Conservation (phyloP, 805 yeast genomes). For the Suhomyces sp. region DNA sequence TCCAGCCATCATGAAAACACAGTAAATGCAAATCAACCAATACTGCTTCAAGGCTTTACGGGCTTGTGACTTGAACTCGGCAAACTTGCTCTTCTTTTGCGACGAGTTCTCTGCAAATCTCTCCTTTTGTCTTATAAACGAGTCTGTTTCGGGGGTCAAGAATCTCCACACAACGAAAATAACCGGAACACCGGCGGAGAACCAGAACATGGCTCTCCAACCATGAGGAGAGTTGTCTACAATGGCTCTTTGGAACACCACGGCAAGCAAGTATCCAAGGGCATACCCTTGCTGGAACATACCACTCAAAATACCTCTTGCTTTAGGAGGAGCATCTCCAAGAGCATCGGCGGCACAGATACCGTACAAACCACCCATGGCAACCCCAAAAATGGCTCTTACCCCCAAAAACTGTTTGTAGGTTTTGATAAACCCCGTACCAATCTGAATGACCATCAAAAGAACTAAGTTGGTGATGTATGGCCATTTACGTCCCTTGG, state of each 20-base stretch:
- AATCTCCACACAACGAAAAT: slow-evolving; percentile 57
- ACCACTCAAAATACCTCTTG: slow-evolving; percentile 61
- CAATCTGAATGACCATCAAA: slow-evolving; percentile 55
- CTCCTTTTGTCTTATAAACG: slow-evolving; percentile 41
- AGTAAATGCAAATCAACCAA: slow-evolving; percentile 60
- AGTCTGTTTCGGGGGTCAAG: slow-evolving; percentile 59
- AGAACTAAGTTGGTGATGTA: slow-evolving; percentile 43
- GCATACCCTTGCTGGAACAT: slow-evolving; percentile 81
- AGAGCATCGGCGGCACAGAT: slow-evolving; percentile 64
- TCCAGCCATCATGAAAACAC: slow-evolving; percentile 47
- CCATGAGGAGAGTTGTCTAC: slow-evolving; percentile 47
- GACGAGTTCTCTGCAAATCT: slow-evolving; percentile 11
- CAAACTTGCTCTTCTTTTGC: slow-evolving; percentile 6
- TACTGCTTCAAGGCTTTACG: slow-evolving; percentile 39
- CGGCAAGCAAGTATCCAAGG: slow-evolving; percentile 64
- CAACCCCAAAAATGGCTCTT: slow-evolving; percentile 60
- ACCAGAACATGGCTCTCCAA: slow-evolving; percentile 70
- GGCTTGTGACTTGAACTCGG: slow-evolving; percentile 11
- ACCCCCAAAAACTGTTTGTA: slow-evolving; percentile 59
- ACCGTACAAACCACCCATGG: slow-evolving; percentile 73
- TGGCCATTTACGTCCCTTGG: slow-evolving; percentile 62
- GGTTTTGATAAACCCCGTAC: slow-evolving; percentile 58
- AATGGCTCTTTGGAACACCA: slow-evolving; percentile 62
- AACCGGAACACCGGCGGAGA: slow-evolving; percentile 66
- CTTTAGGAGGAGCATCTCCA: slow-evolving; percentile 57